Conservation (phyloP, 192 early-diverging fungal species). For the Gaertneriomyces sp. region DNA sequence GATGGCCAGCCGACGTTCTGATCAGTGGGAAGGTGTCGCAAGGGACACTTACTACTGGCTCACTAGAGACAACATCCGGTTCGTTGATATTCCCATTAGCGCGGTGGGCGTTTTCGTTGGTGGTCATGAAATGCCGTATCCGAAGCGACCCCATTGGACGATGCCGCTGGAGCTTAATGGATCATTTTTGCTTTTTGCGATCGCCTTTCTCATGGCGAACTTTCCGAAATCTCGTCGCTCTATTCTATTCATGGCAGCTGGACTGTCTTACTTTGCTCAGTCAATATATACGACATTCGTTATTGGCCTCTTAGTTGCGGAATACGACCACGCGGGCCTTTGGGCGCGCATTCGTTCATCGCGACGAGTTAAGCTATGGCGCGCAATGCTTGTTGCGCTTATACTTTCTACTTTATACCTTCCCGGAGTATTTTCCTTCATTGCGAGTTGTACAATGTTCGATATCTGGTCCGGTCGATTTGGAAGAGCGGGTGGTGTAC, state of each 20-base stretch:
- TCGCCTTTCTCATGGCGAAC: not conserved
- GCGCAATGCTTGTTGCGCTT: not conserved
- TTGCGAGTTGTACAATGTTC: not conserved
- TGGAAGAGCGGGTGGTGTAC: not conserved
- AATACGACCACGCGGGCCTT: not conserved
- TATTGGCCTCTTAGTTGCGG: not conserved
- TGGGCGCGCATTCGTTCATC: constrained; percentile 1
- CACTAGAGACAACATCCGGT: not conserved
- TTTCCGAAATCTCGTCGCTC: not conserved
- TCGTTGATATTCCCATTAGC: not conserved
- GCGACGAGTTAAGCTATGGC: not conserved
- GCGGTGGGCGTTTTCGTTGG: not conserved
- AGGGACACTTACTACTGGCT: not conserved
- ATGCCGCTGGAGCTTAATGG: not conserved
- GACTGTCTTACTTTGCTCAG: not conserved
- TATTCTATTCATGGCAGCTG: not conserved
- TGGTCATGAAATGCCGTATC: constrained; percentile 1
- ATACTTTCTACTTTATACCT: not conserved
- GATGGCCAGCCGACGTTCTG: not conserved
- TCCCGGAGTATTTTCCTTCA: not conserved
- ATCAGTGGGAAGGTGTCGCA: not conserved
- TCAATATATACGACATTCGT: not conserved
- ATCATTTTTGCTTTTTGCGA: not conserved
- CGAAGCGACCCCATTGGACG: not conserved
- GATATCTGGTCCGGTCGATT: not conserved